These are phyloP conservation scores for Kwoniella sp. DNA, from an alignment of 768 basidiomycete genomes.

Conservation along the genomic window DNA sequence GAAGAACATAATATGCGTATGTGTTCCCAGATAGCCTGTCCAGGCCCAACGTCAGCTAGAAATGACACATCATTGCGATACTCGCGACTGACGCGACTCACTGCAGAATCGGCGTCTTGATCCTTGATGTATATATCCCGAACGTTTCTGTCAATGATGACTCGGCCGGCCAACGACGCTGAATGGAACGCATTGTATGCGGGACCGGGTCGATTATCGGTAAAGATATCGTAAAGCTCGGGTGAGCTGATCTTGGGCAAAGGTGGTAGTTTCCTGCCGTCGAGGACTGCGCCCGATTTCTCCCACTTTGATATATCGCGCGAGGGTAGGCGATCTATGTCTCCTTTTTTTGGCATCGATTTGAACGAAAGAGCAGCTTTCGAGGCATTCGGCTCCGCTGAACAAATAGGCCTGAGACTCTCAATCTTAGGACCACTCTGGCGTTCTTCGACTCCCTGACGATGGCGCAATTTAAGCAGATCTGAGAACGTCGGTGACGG, in stretches of 20 bases:
- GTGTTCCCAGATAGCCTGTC: not conserved
- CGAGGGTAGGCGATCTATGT: not conserved
- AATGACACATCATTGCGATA: not conserved
- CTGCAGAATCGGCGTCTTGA: not conserved
- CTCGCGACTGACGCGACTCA: not conserved
- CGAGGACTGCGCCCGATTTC: not conserved
- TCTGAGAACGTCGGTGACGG: not conserved
- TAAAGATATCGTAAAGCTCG: not conserved
- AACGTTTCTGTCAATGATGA: not conserved
- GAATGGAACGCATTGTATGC: not conserved
- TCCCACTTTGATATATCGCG: not conserved
- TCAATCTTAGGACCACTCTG: too few species aligned
- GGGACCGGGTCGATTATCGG: not conserved
- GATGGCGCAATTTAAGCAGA: not conserved
- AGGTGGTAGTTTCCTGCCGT: not conserved
- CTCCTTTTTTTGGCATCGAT: not conserved
- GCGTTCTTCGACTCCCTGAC: not conserved
- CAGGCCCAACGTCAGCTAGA: not conserved
- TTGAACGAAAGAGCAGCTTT: too few species aligned
- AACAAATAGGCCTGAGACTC: too few species aligned
- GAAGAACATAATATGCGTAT: not conserved
- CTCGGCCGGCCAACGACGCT: not conserved
- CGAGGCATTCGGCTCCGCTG: too few species aligned
- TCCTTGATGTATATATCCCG: not conserved
- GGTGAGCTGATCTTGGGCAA: not conserved